Evolutionary conservation across 805 yeast species (phyloP), one percentile per base, ranked within the genome.

Genomic region (Candida arabinofermentans): DNA sequence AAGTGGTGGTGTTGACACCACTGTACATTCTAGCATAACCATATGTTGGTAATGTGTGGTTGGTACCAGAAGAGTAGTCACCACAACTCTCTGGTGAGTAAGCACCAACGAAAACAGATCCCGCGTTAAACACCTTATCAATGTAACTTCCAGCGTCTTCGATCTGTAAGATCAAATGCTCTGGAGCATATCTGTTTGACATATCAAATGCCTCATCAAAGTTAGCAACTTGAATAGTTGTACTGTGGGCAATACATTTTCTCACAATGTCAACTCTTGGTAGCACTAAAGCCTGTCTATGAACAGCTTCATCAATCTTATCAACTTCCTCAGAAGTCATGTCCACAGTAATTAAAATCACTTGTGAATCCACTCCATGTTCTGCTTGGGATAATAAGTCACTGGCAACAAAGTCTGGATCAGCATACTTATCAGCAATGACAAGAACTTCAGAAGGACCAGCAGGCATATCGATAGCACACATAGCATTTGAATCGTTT

Each of bases 381-480:
- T 93, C 99, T 23, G 99, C 99, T 69, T 93, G 99, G 0, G 98
- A 90, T 44, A 93, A 72, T 59, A 93, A 74, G 64, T 93, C 99
- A 50, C 89, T 79, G n/a, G 97, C 99, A 24, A 93, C 99, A 64
- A 87, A 93, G 57, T 89, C 96, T 19, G 95, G 91, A 65, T 89
- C 96, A 10, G 97, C 87, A 35, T 75, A 59, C 45, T 72, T 77
- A 62, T 93, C 99, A 36, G 96, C 96, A 54, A 93, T 72, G n/a
- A 91, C 99, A 45, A 93, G 72, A 19, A 93, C 99, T 67, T 93
- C 99, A 39, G 96, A 86, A 23, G 99, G 99, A 8, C 99, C 99
- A 21, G 99, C 99, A 37, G 99, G 99, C 98, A 93, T 91, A 65
- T 93, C 99, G 53, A 93, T 93, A 14, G 96, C 86, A 61, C 96